Base-by-base conservation (phyloP, 1,284 basidiomycete genomes). In the Psilocybe mexicana region DNA sequence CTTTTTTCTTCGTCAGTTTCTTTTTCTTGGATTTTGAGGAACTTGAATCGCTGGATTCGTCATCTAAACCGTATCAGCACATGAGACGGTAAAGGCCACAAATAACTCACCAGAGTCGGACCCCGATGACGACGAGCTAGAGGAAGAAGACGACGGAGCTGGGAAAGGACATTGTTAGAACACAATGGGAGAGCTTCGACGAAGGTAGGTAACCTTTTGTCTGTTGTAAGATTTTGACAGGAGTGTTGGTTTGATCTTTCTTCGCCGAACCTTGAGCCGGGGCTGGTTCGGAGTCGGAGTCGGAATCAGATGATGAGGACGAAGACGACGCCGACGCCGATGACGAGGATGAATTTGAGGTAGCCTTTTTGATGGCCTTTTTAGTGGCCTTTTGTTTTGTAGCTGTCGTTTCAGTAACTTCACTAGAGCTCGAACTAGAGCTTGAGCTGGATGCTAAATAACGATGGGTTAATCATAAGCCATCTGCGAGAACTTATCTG, bases 1-100 rank as follows among this genome's bases (percentile, higher is more conserved):
- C 4, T 28, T 62, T 53, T 59, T 67, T 65, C 42, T 66, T 68
- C 18, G 65, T 66, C 14, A 55, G 51, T 61, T 67, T 66, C 60
- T 64, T 68, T 59, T 69, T 67, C 28, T 51, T 63, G 33, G 30
- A 24, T 55, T 63, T 56, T 14, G 63, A 55, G 1, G 62, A 60
- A 1, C 54, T 62, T 11, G 68, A 59, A 46, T 71, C 68, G 48
- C 67, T 73, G 10, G 74, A 74, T 60, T 71, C 65, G 45, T 76
- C 69, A 55, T 74, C 71, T 72, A 61, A 7, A 55, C 10, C 11
- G 7, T 6, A 6, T 48, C 6, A 53, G 43, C 55, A 24, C 30
- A 14, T 8, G 30, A 3, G 18, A 18, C 10, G 11, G 18, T 36
- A 6, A 5, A 44, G 28, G 46, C 52, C 1, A n/a, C 23, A 53